Base-by-base conservation (phyloP, 129 eudicot species). In the Artemisia argyi region DNA sequence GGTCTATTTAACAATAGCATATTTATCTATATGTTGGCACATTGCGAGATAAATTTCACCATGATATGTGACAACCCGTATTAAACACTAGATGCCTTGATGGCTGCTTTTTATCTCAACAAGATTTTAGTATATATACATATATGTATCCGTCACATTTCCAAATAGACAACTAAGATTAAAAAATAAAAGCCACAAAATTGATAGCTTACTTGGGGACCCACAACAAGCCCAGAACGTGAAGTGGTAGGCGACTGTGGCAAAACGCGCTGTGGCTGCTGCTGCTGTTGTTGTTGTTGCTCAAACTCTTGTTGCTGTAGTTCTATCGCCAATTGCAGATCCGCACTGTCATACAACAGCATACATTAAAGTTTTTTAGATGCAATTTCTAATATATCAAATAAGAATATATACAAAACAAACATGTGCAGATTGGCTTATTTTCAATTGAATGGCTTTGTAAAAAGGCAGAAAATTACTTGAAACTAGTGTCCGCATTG, bases 281-380 rank as follows among this genome's bases (percentile, higher is more conserved):
- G 85, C 49, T 76, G 84, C 57, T 73, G 77, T 1, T 28, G 69
- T 11, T 82, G 84, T 57, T 76, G 87, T 28, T 88, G 89, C 56
- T 88, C 97, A 76, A 83, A 94, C 79, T 94, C 98, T 81, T 90
- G 97, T 44, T 90, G 95, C 71, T 94, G 94, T 64, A 94, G 96
- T 74, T 92, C 93, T 46, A 87, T 81, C 13, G 98, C 97, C 84
- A 94, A 76, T 81, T 90, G 91, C 84, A 82, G 60, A 87, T 94
- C 97, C 66, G 96, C 86, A 68, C 99, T 93, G 95, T 73, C 76
- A 73, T 57, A 61, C 54, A 83, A 51, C 42, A 77, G 52, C 44
- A 66, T 10, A 71, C 18, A 63, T 15, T 55, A 44, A 26, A 24
- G 26, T 57, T 47, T 30, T 24, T 58, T 51, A 3, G 22, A 50